These are phyloP conservation scores for Trichopus zeylanicus DNA, from an alignment of 116 monocot genomes.

Conservation along the genomic window DNA sequence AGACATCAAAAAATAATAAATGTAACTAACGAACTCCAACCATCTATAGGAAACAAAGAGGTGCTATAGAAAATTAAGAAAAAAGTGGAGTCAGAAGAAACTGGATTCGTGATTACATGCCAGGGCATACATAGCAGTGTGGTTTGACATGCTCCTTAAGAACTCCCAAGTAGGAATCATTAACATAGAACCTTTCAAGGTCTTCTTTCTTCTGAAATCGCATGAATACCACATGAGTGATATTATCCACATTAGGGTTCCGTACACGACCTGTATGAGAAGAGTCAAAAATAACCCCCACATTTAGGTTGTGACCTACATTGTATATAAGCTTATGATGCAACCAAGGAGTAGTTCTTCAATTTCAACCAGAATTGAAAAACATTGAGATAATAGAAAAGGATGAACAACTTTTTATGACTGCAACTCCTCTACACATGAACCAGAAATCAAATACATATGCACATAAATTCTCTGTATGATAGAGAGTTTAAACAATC, in stretches of 20 bases:
- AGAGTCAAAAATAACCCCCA: neutral
- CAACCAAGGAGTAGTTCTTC: neutral
- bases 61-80: neutral
- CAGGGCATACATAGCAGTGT: conserved; percentile 87
- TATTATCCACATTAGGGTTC: conserved; percentile 45
- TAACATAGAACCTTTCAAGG: conserved; percentile 55
- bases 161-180: conserved; percentile 45
- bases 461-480: neutral
- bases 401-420: too few relatives aligned
- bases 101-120: conserved; percentile 71
- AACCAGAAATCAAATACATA: neutral
- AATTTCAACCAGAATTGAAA: too few relatives aligned
- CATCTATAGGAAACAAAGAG: too few relatives aligned
- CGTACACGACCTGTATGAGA: conserved; percentile 59
- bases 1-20: conserved; percentile 8
- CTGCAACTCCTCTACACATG: too few relatives aligned
- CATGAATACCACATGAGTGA: conserved; percentile 78
- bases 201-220: conserved; percentile 85
- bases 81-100: conserved; percentile 15
- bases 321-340: neutral
- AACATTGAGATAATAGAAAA: too few relatives aligned
- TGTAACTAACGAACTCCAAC: conserved; percentile 4
- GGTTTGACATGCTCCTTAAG: conserved; percentile 76
- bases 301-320: neutral
- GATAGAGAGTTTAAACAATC: too few relatives aligned